phyloP scores from a whole-genome alignment of 2,329 filamentous ascomycete species.

The Drechmeria coniospora region DNA sequence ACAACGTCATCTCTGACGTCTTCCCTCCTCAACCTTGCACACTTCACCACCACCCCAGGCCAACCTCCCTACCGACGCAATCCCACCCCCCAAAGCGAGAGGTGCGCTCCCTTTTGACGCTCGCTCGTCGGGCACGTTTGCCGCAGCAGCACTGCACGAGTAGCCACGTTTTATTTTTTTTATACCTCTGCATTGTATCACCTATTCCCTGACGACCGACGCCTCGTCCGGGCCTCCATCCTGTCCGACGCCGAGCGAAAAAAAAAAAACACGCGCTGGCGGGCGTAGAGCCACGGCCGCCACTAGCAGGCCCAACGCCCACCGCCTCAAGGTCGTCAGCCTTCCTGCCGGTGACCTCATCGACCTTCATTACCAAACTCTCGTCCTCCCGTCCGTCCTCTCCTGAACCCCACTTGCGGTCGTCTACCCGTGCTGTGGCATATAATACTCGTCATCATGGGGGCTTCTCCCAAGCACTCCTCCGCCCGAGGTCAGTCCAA shows the following conservation, averaged over 20 bases:
- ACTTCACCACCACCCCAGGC: conserved; percentile 18
- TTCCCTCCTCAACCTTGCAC: conserved; percentile 20
- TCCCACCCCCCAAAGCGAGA: conserved; percentile 6
- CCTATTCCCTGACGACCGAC: no score
- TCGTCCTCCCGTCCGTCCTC: conserved; percentile 10
- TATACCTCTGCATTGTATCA: no score
- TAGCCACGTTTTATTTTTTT: no score
- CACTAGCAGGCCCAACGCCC: conserved; percentile 3
- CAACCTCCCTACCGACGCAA: conserved; percentile 16
- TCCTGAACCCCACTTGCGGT: conserved; percentile 13
- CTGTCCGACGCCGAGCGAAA: no score
- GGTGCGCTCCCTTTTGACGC: conserved; percentile 1
- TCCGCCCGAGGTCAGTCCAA: conserved; percentile 27
- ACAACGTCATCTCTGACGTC: conserved; percentile 35
- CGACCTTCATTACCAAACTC: conserved; percentile 12
- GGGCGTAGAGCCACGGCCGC: conserved; percentile 5
- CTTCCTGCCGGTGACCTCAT: conserved; percentile 24
- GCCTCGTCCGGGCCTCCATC: no score
- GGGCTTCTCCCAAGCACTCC: conserved; percentile 25
- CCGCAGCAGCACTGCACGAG: no score
- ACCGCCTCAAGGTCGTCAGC: conserved; percentile 9
- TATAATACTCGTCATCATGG: conserved; percentile 31
- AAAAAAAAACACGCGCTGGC: no score
- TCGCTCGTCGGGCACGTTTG: neutral
- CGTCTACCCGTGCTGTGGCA: conserved; percentile 14